phyloP scores from a whole-genome alignment of 805 yeast genomes.

The Candida morakotiae region DNA sequence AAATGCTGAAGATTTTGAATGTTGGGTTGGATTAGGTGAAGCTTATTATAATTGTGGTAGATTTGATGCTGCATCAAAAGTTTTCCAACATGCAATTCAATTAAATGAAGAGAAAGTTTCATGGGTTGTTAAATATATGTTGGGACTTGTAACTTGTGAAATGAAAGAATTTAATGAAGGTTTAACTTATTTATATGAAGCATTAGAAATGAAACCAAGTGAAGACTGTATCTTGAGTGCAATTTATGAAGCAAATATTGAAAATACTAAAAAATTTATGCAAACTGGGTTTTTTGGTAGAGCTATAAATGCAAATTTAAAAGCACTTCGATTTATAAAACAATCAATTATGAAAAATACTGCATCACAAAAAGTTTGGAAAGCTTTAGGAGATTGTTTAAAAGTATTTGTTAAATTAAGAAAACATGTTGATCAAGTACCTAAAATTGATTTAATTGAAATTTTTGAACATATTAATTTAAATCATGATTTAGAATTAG shows the following conservation, averaged over 20 bases:
- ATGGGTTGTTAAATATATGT: conserved; percentile 62
- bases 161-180: conserved; percentile 67
- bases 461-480: conserved; percentile 15
- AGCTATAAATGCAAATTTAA: conserved; percentile 46
- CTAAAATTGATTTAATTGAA: conserved; percentile 26
- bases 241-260: conserved; percentile 53
- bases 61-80: conserved; percentile 80
- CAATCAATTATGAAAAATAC: conserved; percentile 32
- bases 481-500: conserved; percentile 7
- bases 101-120: conserved; percentile 37
- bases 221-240: conserved; percentile 49
- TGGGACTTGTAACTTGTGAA: conserved; percentile 61
- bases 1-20: conserved; percentile 60
- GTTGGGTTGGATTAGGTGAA: conserved; percentile 98
- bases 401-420: conserved; percentile 52
- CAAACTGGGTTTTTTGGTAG: conserved; percentile 64
- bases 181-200: conserved; percentile 38
- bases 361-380: conserved; percentile 61
- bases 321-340: conserved; percentile 42
- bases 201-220: conserved; percentile 41
- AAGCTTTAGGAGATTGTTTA: conserved; percentile 54
- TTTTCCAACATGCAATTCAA: conserved; percentile 61
- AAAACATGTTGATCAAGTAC: conserved; percentile 47
- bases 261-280: conserved; percentile 50
- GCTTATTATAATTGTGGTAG: conserved; percentile 85